Evolutionary conservation across 257 asterid species (phyloP), one percentile per base, ranked within the genome.

Genomic region (Solanum neorickii): DNA sequence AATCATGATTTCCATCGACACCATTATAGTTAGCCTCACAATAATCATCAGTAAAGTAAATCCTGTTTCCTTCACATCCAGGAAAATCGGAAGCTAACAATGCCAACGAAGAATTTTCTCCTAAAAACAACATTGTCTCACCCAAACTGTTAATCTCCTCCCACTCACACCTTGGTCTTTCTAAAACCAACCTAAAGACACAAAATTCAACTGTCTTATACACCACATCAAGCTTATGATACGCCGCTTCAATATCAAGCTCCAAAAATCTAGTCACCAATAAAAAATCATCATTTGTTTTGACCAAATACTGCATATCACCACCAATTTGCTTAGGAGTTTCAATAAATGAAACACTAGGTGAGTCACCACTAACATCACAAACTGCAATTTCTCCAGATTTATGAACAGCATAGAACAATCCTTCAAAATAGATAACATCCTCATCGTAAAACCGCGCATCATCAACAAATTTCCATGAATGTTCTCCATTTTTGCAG

Each of bases 1-100:
- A 88, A 88, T 95, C 98, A 85, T 91, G 94, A 91, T 94, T 92
- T 44, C 94, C 96, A 21, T 74, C 91, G 41, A 89, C 60, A n/a
- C 91, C 91, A 16, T 93, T 94, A 75, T 90, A 88, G 88, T 92
- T 93, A 25, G 74, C 60, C 82, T 93, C 96, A 0, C 94, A 93
- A 90, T 94, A 93, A 82, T 96, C 98, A 87, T 95, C 95, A 0
- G 98, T 91, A 49, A 90, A 95, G 76, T 94, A 96, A 73, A 96
- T 93, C 89, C 89, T 89, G 86, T 94, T 93, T 86, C 96, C 98
- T 87, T 80, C 84, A 86, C 97, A 93, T 82, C 94, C 96, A 20
- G 84, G 89, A 87, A 90, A 93, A 89, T 93, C 95, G 84, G 94
- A 88, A 21, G 97, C 94, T 72, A 5, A 85, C 76, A 95, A 12